Evolutionary conservation across 345 rosid genomes (phyloP).

Genomic region (Salix suchowensis): DNA sequence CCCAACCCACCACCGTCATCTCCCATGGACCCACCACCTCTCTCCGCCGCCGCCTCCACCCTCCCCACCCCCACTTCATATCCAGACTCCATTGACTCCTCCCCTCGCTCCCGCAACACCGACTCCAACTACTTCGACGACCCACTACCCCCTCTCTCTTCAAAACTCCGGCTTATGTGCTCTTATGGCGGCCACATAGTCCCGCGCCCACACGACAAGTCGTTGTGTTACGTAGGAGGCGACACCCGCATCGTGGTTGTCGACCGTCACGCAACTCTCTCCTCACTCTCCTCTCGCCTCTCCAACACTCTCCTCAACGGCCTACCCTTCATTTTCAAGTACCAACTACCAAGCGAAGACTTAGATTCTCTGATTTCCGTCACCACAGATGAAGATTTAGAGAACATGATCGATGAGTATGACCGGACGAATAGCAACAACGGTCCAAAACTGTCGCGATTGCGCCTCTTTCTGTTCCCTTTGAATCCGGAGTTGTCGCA

Average conservation of each 20-base stretch:
- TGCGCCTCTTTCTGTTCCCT: conserved; percentile 73
- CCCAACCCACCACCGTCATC: conserved; percentile 23
- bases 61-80: conserved; percentile 20
- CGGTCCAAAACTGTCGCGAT: conserved; percentile 48
- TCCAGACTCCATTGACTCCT: conserved; percentile 61
- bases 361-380: conserved; percentile 89
- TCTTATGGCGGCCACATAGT: conserved; percentile 87
- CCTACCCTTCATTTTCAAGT: conserved; percentile 70
- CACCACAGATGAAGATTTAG: conserved; percentile 89
- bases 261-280: conserved; percentile 62
- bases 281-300: conserved; percentile 52
- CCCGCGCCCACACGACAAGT: conserved; percentile 89
- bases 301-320: conserved; percentile 59
- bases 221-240: conserved; percentile 80
- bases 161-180: conserved; percentile 88
- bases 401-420: conserved; percentile 94
- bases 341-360: conserved; percentile 92
- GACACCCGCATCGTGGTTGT: conserved; percentile 86
- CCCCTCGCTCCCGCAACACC: conserved; percentile 81
- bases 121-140: conserved; percentile 57
- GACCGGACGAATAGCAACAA: conserved; percentile 55
- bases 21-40: conserved; percentile 11
- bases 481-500: conserved; percentile 65
- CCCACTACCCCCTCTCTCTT: conserved; percentile 33
- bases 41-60: conserved; percentile 14